Evolutionary conservation across 805 yeast species (phyloP).

Genomic region (Yamadazyma endophytica): DNA sequence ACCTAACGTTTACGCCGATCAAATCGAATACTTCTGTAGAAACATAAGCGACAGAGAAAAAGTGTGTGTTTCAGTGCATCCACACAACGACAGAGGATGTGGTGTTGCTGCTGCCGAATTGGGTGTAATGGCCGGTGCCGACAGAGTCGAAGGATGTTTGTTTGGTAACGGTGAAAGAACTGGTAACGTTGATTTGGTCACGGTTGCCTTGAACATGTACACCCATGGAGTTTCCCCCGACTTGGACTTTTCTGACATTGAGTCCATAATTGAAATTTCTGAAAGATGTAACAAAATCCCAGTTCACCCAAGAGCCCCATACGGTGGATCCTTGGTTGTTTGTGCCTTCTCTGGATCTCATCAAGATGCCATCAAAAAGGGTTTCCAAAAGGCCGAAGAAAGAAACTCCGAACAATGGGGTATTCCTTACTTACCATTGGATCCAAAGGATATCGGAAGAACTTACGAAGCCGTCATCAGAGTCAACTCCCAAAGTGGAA

Average conservation of each 20-base stretch:
- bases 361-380: slow-evolving; percentile 69
- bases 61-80: slow-evolving; percentile 64
- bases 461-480: slow-evolving; percentile 78
- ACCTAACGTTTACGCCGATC: slow-evolving; percentile 77
- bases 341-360: slow-evolving; percentile 76
- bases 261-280: slow-evolving; percentile 60
- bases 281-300: slow-evolving; percentile 79
- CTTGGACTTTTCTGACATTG: slow-evolving; percentile 67
- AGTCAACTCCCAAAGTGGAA: slow-evolving; percentile 84
- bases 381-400: slow-evolving; percentile 49
- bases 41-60: slow-evolving; percentile 70
- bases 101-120: slow-evolving; percentile 81
- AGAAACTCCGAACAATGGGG: slow-evolving; percentile 47
- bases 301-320: slow-evolving; percentile 71
- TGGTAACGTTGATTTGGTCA: slow-evolving; percentile 75
- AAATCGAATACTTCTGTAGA: slow-evolving; percentile 68
- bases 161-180: slow-evolving; percentile 86
- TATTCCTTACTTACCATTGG: slow-evolving; percentile 75
- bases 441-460: slow-evolving; percentile 78
- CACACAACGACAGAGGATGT: slow-evolving; percentile 80
- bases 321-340: slow-evolving; percentile 74
- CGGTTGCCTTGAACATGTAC: slow-evolving; percentile 73
- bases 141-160: slow-evolving; percentile 78
- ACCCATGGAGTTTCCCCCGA: slow-evolving; percentile 73
- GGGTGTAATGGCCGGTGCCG: slow-evolving; percentile 79